Base-by-base conservation (phyloP, 2,329 filamentous ascomycete species). In the Cladosporium cucumerinum region DNA sequence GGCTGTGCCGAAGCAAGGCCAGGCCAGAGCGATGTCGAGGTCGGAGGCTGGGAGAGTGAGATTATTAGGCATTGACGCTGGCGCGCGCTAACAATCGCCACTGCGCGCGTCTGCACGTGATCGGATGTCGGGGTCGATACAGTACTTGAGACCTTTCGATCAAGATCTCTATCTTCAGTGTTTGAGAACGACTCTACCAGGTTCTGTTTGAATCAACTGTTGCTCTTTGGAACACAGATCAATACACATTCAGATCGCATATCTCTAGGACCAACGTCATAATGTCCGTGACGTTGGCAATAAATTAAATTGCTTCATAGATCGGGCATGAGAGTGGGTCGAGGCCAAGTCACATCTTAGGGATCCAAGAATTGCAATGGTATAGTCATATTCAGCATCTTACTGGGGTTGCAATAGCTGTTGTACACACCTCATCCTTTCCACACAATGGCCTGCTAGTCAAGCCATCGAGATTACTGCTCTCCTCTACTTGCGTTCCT, bases 1-100 rank as follows among this genome's bases (percentile, higher is more conserved):
- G 48, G 54, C 55, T 30, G 51, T 64, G 61, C 61, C 54, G 65
- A 64, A 64, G 57, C 49, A 64, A 61, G 61, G 65, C 61, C 61
- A 64, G 55, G 65, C 61, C 57, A 64, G 55, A 64, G 43, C 55
- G 59, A 48, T 48, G 54, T 49, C 52, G 57, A 46, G 46, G 57
- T 43, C 43, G 55, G 63, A 55, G 55, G 57, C 39, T 60, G 61
- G 55, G 63, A 57, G 32, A 26, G n/a, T 51, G 23, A 28, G 28
- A 30, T 58, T 21, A 58, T 58, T 14, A 58, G 55, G 55, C 55
- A 25, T 28, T 30, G 36, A 36, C 6, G 55, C 55, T 58, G 36
- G 34, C 26, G 55, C 55, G 55, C 55, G 55, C 55, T 58, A 43
- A 58, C 12, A 28, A 39, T 39, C 36, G 32, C 25, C 55, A 46